A percentile compares a stretch with the other conserved stretches of the same genome.
Conservation (phyloP, 2,329 filamentous ascomycete species). For the Fusarium staphyleae region DNA sequence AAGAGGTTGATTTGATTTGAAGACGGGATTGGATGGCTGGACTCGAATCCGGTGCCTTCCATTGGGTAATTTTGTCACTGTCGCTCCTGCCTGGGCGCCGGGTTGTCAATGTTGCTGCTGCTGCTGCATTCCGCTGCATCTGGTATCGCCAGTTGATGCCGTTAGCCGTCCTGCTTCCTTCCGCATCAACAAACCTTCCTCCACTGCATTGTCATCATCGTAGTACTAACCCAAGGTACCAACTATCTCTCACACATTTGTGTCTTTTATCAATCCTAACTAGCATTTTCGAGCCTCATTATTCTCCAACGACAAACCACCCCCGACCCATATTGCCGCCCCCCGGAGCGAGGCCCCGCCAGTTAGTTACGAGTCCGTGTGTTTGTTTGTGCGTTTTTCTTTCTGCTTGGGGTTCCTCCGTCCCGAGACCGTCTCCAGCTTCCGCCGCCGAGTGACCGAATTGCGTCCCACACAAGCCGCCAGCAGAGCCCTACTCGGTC, state of each 20-base stretch:
- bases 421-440: conserved; percentile 34
- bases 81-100: conserved; percentile 10
- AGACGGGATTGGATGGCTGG: background rate
- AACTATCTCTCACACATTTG: background rate
- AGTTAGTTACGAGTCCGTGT: background rate
- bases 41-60: conserved; percentile 8
- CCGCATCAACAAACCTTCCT: background rate
- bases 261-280: background rate
- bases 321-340: too few relatives aligned
- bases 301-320: background rate
- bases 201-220: background rate
- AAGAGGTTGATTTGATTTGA: background rate
- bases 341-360: too few relatives aligned
- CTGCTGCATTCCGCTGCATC: conserved; percentile 9
- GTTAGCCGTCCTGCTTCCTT: conserved; percentile 6
- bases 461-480: conserved; percentile 32
- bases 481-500: conserved; percentile 36
- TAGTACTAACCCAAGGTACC: background rate
- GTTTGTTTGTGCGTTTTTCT: conserved; percentile 8
- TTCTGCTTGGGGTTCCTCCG: conserved; percentile 23
- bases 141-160: conserved; percentile 10
- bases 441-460: conserved; percentile 32
- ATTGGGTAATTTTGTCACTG: conserved; percentile 2
- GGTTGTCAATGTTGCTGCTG: background rate
- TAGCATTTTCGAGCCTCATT: background rate